phyloP scores from a whole-genome alignment of 75 land plant genomes.

The Sequoia sempervirens region DNA sequence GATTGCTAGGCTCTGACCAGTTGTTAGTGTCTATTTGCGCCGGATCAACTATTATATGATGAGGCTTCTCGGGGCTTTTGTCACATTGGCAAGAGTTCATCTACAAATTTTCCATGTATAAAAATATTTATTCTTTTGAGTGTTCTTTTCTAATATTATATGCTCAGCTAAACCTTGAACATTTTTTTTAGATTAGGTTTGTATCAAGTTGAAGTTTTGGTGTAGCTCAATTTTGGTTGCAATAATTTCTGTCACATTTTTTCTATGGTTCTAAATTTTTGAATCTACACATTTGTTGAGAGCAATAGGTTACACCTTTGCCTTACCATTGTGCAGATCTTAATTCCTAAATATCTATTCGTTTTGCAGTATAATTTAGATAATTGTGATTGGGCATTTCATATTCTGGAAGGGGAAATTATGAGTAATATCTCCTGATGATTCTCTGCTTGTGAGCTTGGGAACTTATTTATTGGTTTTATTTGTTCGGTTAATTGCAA shows the following conservation, averaged over 20 bases:
- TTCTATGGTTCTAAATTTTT: not conserved
- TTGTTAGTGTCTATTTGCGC: not conserved
- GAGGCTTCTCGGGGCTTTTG: not conserved
- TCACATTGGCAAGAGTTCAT: constrained; percentile 1
- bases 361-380: not conserved
- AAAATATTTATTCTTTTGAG: not conserved
- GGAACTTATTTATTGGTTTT: not conserved
- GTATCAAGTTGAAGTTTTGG: not conserved
- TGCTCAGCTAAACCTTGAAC: not conserved
- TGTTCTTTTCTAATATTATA: not conserved
- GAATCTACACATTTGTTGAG: not conserved
- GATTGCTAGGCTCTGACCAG: not conserved
- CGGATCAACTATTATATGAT: not conserved
- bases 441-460: not conserved
- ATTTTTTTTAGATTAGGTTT: not conserved
- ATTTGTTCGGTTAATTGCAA: not conserved
- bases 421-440: not conserved
- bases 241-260: too few relatives aligned
- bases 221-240: not conserved
- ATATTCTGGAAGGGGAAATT: not conserved
- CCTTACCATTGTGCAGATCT: not conserved
- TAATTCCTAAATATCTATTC: not conserved
- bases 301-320: not conserved
- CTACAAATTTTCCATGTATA: not conserved
- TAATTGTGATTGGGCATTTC: not conserved